Evolutionary conservation across 192 early-diverging fungal genomes (phyloP), one percentile per base, ranked within the genome.

Genomic region (Gaertneriomyces sp.): DNA sequence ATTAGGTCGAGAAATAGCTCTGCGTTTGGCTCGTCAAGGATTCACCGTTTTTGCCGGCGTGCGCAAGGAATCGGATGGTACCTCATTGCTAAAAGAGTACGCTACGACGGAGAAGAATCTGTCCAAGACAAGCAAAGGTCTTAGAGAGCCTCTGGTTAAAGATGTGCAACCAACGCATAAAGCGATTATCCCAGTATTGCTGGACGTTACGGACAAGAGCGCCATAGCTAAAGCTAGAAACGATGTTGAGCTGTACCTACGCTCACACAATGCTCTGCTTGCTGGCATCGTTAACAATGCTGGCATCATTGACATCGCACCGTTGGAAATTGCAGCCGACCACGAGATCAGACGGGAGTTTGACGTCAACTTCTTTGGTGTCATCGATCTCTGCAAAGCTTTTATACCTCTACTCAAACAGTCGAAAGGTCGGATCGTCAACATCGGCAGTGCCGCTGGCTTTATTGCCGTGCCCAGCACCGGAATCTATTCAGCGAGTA

Each of bases 11-110:
- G 14, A 42, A 1, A 46, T 39, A 43, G 53, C 44, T 16, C 16
- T 62, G 57, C 42, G 57, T 45, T 64, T 78, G 16, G 55, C 71
- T 42, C 17, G 53, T 17, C 7, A 53, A 33, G 79, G 79, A 0
- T 74, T 64, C 64, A 67, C 63, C 20, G 79, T 81, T 25, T 81
- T 78, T 67, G 76, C 76, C 10, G 79, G 79, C 39, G 74, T 81
- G n/a, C 58, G 53, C 10, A 64, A 64, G 14, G 19, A 53, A 7
- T 44, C 20, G 8, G 71, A 80, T 38, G 79, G 69, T 4, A 64
- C 60, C 14, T 8, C 55, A 14, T 63, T 80, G 17, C 43, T 45
- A n/a, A 10, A 38, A 7, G 51, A 65, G 40, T 59, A 58, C 6
- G 42, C 40, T 2, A 19, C 20, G 17, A 60, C 68, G 16, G 44